These are phyloP conservation scores for Suillus brevipes DNA, from an alignment of 768 basidiomycete genomes.

Conservation along the genomic window DNA sequence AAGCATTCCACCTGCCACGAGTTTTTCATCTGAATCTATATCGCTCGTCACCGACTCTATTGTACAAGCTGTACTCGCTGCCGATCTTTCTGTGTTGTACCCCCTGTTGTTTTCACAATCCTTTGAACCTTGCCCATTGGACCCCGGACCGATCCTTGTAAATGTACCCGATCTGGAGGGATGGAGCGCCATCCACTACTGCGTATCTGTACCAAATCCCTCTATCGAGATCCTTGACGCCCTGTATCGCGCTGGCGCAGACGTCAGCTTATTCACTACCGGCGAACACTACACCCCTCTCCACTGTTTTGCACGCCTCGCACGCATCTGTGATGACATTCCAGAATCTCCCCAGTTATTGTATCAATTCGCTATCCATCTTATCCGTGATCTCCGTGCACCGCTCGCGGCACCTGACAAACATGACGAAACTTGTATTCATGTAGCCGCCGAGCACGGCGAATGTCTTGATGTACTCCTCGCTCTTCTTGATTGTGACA, in stretches of 20 bases:
- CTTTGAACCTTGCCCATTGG: conserved; percentile 43
- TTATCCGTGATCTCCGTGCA: conserved; percentile 67
- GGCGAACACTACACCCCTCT: conserved; percentile 65
- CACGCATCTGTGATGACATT: conserved; percentile 32
- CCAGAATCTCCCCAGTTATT: conserved; percentile 40
- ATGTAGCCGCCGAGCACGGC: conserved; percentile 77
- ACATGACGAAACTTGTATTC: conserved; percentile 75
- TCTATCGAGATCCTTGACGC: conserved; percentile 65
- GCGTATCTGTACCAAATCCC: conserved; percentile 54
- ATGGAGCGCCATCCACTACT: conserved; percentile 76
- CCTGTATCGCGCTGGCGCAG: conserved; percentile 75
- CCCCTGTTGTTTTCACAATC: conserved; percentile 53
- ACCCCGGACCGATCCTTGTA: conserved; percentile 51
- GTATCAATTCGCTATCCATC: conserved; percentile 63
- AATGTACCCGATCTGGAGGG: conserved; percentile 68
- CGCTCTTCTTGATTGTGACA: conserved; percentile 67
- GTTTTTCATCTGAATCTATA: conserved; percentile 43
- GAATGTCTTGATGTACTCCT: conserved; percentile 60
- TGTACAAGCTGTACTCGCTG: conserved; percentile 52
- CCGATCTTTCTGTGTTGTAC: conserved; percentile 52
- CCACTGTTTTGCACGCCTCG: conserved; percentile 58
- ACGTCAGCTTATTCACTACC: conserved; percentile 67
- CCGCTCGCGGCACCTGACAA: conserved; percentile 67
- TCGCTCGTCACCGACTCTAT: conserved; percentile 49
- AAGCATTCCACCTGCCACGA: conserved; percentile 27